These are phyloP conservation scores for Penicillium canescens DNA, from an alignment of 495 filamentous ascomycete genomes.

Conservation along the genomic window DNA sequence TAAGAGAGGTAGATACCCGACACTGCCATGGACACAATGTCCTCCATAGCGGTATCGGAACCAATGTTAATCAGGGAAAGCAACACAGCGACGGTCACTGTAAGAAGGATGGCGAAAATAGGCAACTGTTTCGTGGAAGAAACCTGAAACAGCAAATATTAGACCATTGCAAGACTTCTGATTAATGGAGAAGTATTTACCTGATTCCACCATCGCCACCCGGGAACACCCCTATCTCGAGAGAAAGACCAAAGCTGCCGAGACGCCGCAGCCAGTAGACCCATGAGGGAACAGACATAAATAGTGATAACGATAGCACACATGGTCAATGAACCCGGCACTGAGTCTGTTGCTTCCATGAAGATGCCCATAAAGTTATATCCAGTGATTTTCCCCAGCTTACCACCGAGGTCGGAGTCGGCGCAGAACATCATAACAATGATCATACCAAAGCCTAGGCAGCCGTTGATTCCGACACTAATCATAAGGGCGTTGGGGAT, in stretches of 20 bases:
- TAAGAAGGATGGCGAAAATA: slow-evolving; percentile 30
- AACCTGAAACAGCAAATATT: slow-evolving; percentile 7
- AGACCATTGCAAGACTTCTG: not conserved
- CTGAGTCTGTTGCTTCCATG: slow-evolving; percentile 41
- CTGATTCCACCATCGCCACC: slow-evolving; percentile 43
- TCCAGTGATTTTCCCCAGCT: slow-evolving; percentile 32
- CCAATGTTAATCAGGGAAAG: slow-evolving; percentile 47
- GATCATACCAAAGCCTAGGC: slow-evolving; percentile 41
- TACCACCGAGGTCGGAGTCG: slow-evolving; percentile 30
- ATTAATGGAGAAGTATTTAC: slow-evolving; percentile 14
- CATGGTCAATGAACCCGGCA: slow-evolving; percentile 37
- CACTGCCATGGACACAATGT: slow-evolving; percentile 42
- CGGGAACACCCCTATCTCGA: slow-evolving; percentile 57
- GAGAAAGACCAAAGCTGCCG: slow-evolving; percentile 60
- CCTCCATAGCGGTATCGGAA: slow-evolving; percentile 41
- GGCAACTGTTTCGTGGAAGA: slow-evolving; percentile 10
- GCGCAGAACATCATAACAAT: slow-evolving; percentile 40
- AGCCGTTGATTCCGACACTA: slow-evolving; percentile 39
- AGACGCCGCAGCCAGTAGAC: slow-evolving; percentile 48
- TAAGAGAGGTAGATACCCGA: slow-evolving; percentile 42
- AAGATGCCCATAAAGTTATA: slow-evolving; percentile 53
- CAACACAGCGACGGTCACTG: slow-evolving; percentile 24
- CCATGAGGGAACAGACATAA: slow-evolving; percentile 40
- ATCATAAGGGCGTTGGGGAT: slow-evolving; percentile 34
- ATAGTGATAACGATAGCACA: slow-evolving; percentile 33